Evolutionary conservation across 345 rosid genomes (phyloP).

Genomic region (Aegle marmelos): DNA sequence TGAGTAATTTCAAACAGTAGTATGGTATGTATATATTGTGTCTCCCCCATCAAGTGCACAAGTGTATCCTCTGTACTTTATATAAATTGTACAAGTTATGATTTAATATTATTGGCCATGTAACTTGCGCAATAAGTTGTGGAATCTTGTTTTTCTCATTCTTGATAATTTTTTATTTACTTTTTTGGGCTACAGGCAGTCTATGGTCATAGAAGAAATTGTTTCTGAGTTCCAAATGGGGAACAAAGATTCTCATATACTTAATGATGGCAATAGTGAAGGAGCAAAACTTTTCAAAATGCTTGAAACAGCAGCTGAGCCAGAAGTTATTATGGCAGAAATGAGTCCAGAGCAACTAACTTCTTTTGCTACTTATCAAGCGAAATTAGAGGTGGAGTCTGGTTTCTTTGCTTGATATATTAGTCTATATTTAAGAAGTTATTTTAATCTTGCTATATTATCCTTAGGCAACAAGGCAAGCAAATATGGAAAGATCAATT

Average conservation of each 20-base stretch:
- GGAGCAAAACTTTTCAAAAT: slow-evolving; percentile 74
- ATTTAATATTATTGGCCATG: not conserved
- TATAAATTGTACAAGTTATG: not conserved
- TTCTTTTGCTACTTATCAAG: slow-evolving; percentile 65
- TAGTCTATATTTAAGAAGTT: slow-evolving; percentile 6
- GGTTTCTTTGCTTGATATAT: slow-evolving; percentile 9
- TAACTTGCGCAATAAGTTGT: not conserved
- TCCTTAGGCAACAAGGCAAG: slow-evolving; percentile 61
- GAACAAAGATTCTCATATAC: slow-evolving; percentile 30
- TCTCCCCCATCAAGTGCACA: not conserved
- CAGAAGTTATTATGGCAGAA: slow-evolving; percentile 91
- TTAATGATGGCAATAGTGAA: slow-evolving; percentile 66
- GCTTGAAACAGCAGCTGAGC: slow-evolving; percentile 85
- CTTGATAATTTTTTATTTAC: not conserved
- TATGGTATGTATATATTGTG: too few species aligned
- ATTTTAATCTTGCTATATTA: slow-evolving; percentile 24
- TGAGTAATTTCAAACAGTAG: not conserved
- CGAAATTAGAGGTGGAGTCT: slow-evolving; percentile 67
- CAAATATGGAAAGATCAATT: slow-evolving; percentile 59
- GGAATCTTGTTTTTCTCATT: not conserved
- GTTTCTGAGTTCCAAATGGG: slow-evolving; percentile 61
- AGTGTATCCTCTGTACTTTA: not conserved
- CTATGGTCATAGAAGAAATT: slow-evolving; percentile 59
- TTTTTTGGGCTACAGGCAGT: slow-evolving; percentile 52
- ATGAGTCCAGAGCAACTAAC: slow-evolving; percentile 82